A percentile compares a stretch with the other conserved stretches of the same genome.
These are phyloP conservation scores for Elaeagnus macrophylla DNA, from an alignment of 306 rosid genomes.

Conservation along the genomic window DNA sequence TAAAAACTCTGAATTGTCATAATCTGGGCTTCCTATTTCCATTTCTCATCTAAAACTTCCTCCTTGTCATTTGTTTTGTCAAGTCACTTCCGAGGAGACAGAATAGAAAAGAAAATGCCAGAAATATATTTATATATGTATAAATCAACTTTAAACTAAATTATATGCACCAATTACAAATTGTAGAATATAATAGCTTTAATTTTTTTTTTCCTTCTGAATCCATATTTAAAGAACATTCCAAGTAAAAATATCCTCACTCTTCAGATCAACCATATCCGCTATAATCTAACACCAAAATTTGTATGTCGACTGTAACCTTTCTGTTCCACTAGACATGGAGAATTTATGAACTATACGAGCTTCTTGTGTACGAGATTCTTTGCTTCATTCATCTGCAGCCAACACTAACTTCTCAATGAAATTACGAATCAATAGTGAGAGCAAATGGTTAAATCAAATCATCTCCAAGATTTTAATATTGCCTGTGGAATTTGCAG, in stretches of 20 bases:
- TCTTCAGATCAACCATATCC: conserved; percentile 37
- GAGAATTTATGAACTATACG: conserved; percentile 19
- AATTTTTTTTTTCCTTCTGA: conserved; percentile 19
- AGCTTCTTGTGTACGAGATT: conserved; percentile 22
- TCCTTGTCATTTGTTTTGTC: no score
- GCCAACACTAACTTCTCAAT: conserved; percentile 13
- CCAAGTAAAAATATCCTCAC: conserved; percentile 36
- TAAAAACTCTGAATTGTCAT: no score
- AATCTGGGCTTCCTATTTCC: no score
- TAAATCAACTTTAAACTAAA: conserved; percentile 21
- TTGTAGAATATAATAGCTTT: conserved; percentile 32
- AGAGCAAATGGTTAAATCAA: conserved; percentile 22
- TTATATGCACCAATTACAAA: conserved; percentile 16
- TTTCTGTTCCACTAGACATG: conserved; percentile 29
- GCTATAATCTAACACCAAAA: conserved; percentile 59
- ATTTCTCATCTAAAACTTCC: no score
- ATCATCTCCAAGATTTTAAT: conserved; percentile 95
- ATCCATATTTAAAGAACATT: conserved; percentile 30
- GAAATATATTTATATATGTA: conserved; percentile 11
- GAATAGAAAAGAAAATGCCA: not conserved
- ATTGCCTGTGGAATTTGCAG: conserved; percentile 91
- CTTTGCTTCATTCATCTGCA: conserved; percentile 18
- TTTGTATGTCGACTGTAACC: conserved; percentile 41
- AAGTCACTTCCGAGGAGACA: no score
- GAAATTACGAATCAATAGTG: conserved; percentile 7